Evolutionary conservation across 78 protist genomes (phyloP).

Genomic region (Capsaspora owczarzaki): DNA sequence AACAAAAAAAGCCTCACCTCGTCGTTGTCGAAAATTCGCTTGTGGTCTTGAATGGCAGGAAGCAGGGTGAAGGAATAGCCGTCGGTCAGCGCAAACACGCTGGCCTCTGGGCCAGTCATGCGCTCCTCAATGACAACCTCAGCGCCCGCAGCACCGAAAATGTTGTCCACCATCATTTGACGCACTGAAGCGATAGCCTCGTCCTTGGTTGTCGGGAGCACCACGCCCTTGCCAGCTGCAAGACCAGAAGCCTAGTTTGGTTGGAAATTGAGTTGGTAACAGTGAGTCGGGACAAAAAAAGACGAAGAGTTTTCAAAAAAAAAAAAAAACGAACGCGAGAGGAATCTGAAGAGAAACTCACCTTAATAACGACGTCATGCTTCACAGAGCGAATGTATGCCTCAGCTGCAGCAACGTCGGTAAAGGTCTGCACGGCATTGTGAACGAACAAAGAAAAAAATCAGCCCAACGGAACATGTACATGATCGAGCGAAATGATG

Average conservation of each 20-base stretch:
- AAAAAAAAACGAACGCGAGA: neutral
- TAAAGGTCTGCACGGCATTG: conserved; percentile 23
- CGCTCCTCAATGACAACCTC: conserved; percentile 70
- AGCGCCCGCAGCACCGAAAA: conserved; percentile 36
- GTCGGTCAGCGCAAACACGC: conserved; percentile 67
- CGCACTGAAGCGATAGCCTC: conserved; percentile 36
- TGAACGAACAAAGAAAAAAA: neutral
- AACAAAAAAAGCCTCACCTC: conserved; percentile 35
- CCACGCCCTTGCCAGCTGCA: conserved; percentile 86
- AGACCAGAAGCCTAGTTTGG: conserved; percentile 73
- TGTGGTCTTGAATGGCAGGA: conserved; percentile 75
- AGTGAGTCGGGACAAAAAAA: too few species aligned
- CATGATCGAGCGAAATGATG: neutral
- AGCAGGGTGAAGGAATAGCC: conserved; percentile 37
- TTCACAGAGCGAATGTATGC: conserved; percentile 25
- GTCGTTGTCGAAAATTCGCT: conserved; percentile 66
- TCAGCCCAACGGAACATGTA: neutral
- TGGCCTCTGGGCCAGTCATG: conserved; percentile 61
- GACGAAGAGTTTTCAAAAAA: neutral
- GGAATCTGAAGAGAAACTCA: neutral
- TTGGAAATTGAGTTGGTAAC: too few species aligned
- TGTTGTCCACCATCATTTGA: conserved; percentile 39
- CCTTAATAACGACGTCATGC: conserved; percentile 12
- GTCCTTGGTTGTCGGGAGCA: conserved; percentile 46
- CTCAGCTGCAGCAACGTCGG: conserved; percentile 35